phyloP scores from a whole-genome alignment of 306 rosid species.

The Vigna trinervia region DNA sequence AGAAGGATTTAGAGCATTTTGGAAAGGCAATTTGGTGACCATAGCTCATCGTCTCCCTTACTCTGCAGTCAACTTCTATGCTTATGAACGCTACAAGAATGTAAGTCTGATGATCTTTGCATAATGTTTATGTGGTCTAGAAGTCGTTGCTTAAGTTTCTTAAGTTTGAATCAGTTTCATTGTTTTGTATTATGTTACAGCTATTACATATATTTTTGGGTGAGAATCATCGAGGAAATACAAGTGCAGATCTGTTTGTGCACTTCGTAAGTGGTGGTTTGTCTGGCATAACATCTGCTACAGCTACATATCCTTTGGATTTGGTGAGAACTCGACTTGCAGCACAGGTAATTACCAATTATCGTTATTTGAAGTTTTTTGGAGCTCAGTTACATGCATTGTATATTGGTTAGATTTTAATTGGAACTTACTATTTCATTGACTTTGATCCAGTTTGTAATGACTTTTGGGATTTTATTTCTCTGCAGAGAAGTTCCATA shows the following conservation, averaged over 20 bases:
- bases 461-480: conserved; percentile 42
- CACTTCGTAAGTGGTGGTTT: conserved; percentile 84
- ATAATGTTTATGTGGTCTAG: conserved; percentile 9
- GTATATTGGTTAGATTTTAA: background rate
- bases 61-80: conserved; percentile 77
- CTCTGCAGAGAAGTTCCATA: conserved; percentile 63
- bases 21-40: conserved; percentile 94
- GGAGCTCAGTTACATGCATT: background rate
- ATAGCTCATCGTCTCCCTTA: conserved; percentile 89
- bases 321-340: conserved; percentile 92
- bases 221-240: conserved; percentile 56
- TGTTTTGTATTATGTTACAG: conserved; percentile 48
- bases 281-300: conserved; percentile 88
- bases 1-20: conserved; percentile 88
- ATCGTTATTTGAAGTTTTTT: background rate
- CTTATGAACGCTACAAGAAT: conserved; percentile 77
- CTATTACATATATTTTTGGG: conserved; percentile 60
- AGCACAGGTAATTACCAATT: conserved; percentile 65
- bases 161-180: conserved; percentile 20
- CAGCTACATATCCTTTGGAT: conserved; percentile 81
- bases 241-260: conserved; percentile 57
- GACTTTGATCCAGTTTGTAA: conserved; percentile 16
- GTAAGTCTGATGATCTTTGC: conserved; percentile 45
- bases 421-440: background rate
- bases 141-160: conserved; percentile 18